These are phyloP conservation scores for Cavenderia fasciculata DNA, from an alignment of 78 protist genomes.

Conservation along the genomic window DNA sequence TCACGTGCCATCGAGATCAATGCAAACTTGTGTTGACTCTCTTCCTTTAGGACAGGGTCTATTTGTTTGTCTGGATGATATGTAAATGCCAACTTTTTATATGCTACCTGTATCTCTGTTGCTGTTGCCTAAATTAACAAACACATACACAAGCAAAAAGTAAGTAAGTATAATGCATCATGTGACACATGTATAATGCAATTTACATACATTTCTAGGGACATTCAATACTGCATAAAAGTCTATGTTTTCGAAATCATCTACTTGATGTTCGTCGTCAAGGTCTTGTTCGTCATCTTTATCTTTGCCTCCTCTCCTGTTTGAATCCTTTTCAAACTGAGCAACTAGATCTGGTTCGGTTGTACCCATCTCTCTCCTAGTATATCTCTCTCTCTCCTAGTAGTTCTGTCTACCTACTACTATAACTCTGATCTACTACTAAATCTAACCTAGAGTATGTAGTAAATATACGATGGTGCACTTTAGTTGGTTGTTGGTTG, in stretches of 20 bases:
- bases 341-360: too few species aligned
- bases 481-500: too few species aligned
- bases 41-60: constrained; percentile 3
- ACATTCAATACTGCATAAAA: constrained; percentile 58
- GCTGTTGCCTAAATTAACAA: constrained; percentile 22
- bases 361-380: too few species aligned
- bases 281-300: neutral
- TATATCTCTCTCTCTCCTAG: too few species aligned
- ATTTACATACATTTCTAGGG: constrained; percentile 54
- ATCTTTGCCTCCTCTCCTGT: neutral
- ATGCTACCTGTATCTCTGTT: constrained; percentile 36
- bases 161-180: neutral
- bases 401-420: too few species aligned
- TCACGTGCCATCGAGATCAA: constrained; percentile 45
- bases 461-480: too few species aligned
- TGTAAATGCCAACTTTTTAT: constrained; percentile 59
- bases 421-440: too few species aligned
- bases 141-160: too few species aligned
- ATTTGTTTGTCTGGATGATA: constrained; percentile 74
- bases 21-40: constrained; percentile 52
- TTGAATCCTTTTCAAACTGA: too few species aligned
- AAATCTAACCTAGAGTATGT: too few species aligned
- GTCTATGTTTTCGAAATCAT: constrained; percentile 20
- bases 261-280: neutral
- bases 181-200: neutral